Conservation (phyloP, 768 basidiomycete genomes). For the Rickenella mellea region DNA sequence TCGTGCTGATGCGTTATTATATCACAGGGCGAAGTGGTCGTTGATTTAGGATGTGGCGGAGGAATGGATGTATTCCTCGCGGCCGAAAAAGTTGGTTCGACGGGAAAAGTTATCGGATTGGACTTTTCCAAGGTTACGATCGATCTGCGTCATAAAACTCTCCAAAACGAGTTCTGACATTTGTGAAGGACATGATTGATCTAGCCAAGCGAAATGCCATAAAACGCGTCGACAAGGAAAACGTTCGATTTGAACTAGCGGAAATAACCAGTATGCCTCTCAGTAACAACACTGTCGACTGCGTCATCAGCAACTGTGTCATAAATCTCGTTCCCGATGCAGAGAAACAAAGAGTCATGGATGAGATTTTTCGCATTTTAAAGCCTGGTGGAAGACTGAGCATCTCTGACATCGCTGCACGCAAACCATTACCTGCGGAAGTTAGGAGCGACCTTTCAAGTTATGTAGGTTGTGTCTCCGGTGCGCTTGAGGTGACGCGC, state of each 20-base stretch:
- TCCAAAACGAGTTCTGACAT: not conserved
- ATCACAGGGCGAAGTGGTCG: constrained; percentile 42
- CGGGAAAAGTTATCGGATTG: constrained; percentile 43
- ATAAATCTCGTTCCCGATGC: constrained; percentile 36
- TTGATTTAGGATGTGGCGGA: constrained; percentile 50
- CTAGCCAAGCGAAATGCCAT: constrained; percentile 37
- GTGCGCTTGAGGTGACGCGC: constrained; percentile 30
- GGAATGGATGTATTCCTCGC: constrained; percentile 50
- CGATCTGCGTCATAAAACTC: not conserved
- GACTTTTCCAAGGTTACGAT: constrained; percentile 38
- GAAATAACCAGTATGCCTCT: no score
- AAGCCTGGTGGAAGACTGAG: constrained; percentile 49
- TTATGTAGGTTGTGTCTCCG: constrained; percentile 37
- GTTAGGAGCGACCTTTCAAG: constrained; percentile 30
- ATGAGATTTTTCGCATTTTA: constrained; percentile 39
- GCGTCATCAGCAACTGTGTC: constrained; percentile 49
- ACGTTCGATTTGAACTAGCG: no score
- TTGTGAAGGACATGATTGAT: constrained; percentile 38
- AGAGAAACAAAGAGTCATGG: constrained; percentile 32
- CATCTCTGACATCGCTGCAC: constrained; percentile 41
- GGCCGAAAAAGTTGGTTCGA: constrained; percentile 36
- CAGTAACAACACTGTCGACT: constrained; percentile 37
- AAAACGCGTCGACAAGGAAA: no score
- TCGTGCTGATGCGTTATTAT: not conserved
- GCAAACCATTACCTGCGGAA: constrained; percentile 29